These are phyloP conservation scores for Plasmodium vivax DNA, from an alignment of 169 alveolate genomes.

Conservation along the genomic window DNA sequence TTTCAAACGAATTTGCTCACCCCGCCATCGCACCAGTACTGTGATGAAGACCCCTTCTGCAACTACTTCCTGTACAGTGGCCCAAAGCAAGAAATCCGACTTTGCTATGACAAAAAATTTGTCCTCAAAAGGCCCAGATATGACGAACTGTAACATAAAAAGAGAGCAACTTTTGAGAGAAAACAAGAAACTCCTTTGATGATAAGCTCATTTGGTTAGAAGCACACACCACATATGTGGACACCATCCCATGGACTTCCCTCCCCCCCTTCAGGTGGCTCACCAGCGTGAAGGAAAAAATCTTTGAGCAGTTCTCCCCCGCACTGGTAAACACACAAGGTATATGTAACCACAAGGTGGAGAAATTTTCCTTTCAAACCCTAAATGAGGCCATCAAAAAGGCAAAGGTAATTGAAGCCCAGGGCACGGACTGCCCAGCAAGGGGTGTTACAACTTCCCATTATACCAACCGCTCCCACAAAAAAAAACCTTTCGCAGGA, in stretches of 20 bases:
- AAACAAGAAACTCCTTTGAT: background rate
- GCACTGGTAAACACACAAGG: conserved; percentile 66
- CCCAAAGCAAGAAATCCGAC: conserved; percentile 54
- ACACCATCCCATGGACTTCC: background rate
- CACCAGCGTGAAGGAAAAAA: conserved; percentile 41
- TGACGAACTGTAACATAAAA: conserved; percentile 28
- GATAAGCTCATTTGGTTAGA: background rate
- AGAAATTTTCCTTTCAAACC: conserved; percentile 23
- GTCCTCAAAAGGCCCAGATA: conserved; percentile 14
- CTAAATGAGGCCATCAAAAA: conserved; percentile 63
- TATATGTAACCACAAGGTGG: conserved; percentile 51
- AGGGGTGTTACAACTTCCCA: background rate
- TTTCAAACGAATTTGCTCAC: background rate
- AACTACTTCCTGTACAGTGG: conserved; percentile 28
- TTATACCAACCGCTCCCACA: background rate
- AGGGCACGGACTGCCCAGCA: background rate
- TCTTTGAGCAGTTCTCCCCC: conserved; percentile 39
- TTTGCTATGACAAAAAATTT: conserved; percentile 66
- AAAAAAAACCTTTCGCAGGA: conserved; percentile 27
- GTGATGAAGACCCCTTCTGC: conserved; percentile 72
- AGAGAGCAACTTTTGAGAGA: background rate
- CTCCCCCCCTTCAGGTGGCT: conserved; percentile 21
- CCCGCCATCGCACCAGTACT: background rate
- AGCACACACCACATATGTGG: background rate
- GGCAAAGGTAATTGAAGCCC: conserved; percentile 27